Percentiles rank a stretch among this genome's conserved stretches.
Conservation (phyloP, 2,329 filamentous ascomycete genomes). For the Phyllosticta paracitricarpa region DNA sequence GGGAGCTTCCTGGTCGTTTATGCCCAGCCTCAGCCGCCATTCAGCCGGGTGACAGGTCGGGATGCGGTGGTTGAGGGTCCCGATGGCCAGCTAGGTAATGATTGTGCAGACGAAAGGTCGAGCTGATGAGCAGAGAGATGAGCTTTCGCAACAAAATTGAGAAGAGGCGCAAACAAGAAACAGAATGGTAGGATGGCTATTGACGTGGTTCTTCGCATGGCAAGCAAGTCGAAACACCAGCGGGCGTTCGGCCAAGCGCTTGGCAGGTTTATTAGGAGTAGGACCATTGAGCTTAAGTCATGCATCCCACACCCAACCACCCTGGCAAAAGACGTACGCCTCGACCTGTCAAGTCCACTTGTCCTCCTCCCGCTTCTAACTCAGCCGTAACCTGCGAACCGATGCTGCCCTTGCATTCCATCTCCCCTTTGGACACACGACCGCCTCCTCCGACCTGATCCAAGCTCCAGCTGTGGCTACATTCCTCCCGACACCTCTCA, state of each 20-base stretch:
- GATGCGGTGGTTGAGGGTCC: neutral
- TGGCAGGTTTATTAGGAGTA: neutral
- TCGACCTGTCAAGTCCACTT: neutral
- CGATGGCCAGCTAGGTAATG: too few species aligned
- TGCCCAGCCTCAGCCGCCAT: neutral
- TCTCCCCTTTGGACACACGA: conserved; percentile 1
- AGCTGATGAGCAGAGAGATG: too few species aligned
- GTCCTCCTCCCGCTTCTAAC: neutral
- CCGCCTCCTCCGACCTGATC: conserved; percentile 2
- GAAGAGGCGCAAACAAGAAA: too few species aligned
- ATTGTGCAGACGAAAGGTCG: too few species aligned
- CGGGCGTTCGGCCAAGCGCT: neutral
- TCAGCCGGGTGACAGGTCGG: neutral
- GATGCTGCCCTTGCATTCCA: conserved; percentile 5
- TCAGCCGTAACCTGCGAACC: neutral
- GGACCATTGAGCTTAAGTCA: neutral
- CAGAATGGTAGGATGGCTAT: too few species aligned
- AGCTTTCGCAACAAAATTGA: too few species aligned
- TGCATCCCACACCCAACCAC: neutral
- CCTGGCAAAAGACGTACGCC: neutral
- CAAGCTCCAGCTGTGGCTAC: neutral
- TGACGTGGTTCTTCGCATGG: too few species aligned
- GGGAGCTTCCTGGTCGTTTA: neutral
- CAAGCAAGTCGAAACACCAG: neutral
- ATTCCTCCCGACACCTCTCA: neutral